Conservation (phyloP, 805 yeast species). For the Wickerhamiella azymoides region DNA sequence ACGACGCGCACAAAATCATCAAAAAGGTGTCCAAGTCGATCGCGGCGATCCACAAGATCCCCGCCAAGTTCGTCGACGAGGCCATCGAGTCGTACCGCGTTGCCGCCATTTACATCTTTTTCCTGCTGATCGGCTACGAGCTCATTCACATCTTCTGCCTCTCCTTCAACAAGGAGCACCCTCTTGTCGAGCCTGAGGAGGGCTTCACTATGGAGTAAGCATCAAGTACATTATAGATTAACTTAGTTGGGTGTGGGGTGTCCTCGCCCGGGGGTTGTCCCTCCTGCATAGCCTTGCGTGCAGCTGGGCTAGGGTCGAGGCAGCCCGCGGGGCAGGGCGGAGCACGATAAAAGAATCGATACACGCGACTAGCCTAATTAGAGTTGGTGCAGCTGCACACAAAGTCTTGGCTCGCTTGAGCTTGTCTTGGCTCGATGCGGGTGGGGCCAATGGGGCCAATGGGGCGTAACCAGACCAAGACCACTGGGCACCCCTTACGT, state of each 20-base stretch:
- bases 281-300: too few species aligned
- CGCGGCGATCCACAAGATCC: constrained; percentile 36
- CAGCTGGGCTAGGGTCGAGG: too few species aligned
- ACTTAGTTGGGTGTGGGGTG: too few species aligned
- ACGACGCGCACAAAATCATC: constrained; percentile 34
- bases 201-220: not conserved
- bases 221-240: not conserved
- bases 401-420: too few species aligned
- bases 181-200: constrained; percentile 4
- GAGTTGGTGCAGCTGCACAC: too few species aligned
- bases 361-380: too few species aligned
- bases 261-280: too few species aligned
- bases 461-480: too few species aligned
- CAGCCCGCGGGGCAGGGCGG: too few species aligned
- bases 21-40: constrained; percentile 37
- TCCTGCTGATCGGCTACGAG: constrained; percentile 1
- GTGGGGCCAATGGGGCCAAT: too few species aligned
- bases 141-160: not conserved
- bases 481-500: not conserved
- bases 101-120: not conserved
- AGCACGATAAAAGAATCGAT: too few species aligned
- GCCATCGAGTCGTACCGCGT: constrained; percentile 30
- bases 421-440: too few species aligned
- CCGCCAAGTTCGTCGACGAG: constrained; percentile 30
- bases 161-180: constrained; percentile 2